Evolutionary conservation across 768 basidiomycete genomes (phyloP), one percentile per base, ranked within the genome.

Genomic region (Mycena epipterygia): DNA sequence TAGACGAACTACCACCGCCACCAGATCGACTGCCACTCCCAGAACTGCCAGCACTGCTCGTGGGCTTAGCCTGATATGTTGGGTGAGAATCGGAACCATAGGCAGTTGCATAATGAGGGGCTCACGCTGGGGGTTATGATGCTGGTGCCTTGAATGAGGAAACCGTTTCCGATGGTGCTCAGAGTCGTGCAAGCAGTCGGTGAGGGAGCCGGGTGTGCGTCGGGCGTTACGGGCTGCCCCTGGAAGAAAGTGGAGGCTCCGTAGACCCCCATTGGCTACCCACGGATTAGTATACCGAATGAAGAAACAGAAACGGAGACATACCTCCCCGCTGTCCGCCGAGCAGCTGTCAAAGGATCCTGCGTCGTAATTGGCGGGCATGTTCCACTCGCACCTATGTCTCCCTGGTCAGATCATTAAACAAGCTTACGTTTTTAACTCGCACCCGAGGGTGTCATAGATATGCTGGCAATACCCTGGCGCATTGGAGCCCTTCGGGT

Each of bases 261-360:
- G 74, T 92, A 91, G n/a, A 92, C 85, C 32, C 91, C 91, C 89
- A 90, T 90, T 5, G 90, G 88, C 87, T 89, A 63, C 5, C 7
- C 30, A 21, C 1, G 6, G 3, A 39, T 48, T 16, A 53, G 19
- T 32, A 14, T 41, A 58, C 63, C 29, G 32, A 62, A 39, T 57
- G 29, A 59, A 57, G 55, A 70, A 55, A 61, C 33, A n/a, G 30
- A 49, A 48, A 67, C 72, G 66, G n/a, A 6, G 16, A 41, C 42
- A 33, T 19, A 87, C 87, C 81, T 86, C 81, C 55, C 84, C 86
- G 30, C 81, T 84, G 67, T 91, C 89, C 21, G 83, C 89, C 52
- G 81, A 49, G 74, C 91, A 93, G 16, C 84, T 80, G 68, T 88
- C 86, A 74, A 88, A n/a, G n/a, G n/a, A 88, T 53, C 84, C 87